Conservation (phyloP, 371 early-diverging fungal genomes). For the Dipsacomyces acuminosporus region DNA sequence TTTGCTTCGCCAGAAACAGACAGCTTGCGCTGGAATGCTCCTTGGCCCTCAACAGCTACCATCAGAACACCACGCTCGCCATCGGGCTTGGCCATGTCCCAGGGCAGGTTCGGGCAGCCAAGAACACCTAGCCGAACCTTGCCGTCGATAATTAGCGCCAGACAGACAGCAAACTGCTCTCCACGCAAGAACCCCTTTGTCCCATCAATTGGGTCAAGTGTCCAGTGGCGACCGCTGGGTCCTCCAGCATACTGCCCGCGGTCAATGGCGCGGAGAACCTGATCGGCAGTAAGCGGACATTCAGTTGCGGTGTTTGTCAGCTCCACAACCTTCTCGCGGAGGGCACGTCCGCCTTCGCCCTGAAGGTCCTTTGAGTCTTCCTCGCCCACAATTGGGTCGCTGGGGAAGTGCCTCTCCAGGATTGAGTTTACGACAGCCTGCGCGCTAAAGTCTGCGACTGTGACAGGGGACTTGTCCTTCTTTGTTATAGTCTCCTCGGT, state of each 20-base stretch:
- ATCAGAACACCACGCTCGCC: constrained; percentile 74
- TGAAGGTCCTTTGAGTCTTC: constrained; percentile 84
- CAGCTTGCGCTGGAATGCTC: constrained; percentile 83
- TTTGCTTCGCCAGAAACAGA: constrained; percentile 48
- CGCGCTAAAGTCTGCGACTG: constrained; percentile 93
- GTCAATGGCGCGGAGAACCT: constrained; percentile 83
- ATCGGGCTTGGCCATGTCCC: constrained; percentile 56
- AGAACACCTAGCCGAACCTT: constrained; percentile 85
- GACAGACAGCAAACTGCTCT: constrained; percentile 95
- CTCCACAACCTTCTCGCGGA: constrained; percentile 72
- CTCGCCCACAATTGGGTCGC: constrained; percentile 90
- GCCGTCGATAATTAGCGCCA: constrained; percentile 88
- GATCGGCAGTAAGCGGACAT: constrained; percentile 55
- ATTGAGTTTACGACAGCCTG: constrained; percentile 92
- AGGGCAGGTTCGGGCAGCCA: constrained; percentile 92
- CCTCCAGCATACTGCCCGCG: constrained; percentile 85
- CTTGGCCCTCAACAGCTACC: constrained; percentile 74
- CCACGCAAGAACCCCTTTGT: constrained; percentile 95
- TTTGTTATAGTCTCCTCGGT: constrained; percentile 76
- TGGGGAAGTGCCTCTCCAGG: constrained; percentile 69
- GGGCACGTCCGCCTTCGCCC: constrained; percentile 58
- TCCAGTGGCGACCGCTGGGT: constrained; percentile 80
- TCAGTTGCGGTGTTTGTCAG: constrained; percentile 72
- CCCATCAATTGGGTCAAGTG: constrained; percentile 95
- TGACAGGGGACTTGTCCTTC: constrained; percentile 92